phyloP scores from a whole-genome alignment of 2,329 filamentous ascomycete genomes.

The Exophiala spinifera region DNA sequence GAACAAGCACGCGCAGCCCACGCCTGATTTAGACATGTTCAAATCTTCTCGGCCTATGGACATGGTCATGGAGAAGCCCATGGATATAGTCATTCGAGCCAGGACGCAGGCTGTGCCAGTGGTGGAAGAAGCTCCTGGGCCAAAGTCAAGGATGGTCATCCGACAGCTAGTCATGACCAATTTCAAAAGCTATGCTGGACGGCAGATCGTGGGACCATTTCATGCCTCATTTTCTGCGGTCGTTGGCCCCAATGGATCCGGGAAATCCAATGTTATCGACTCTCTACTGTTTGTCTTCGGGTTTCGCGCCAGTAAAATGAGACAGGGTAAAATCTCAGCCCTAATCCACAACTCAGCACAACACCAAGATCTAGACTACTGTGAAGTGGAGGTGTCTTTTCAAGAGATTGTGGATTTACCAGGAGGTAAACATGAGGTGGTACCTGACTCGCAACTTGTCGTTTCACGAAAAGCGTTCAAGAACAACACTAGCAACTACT shows the following conservation, averaged over 20 bases:
- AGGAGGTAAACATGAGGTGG: conserved; percentile 68
- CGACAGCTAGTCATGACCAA: conserved; percentile 89
- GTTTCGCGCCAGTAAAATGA: conserved; percentile 98
- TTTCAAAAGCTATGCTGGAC: conserved; percentile 97
- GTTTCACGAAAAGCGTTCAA: conserved; percentile 93
- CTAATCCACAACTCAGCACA: conserved; percentile 95
- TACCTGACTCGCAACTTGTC: conserved; percentile 79
- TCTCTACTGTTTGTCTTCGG: conserved; percentile 98
- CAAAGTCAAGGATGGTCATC: conserved; percentile 86
- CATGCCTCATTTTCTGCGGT: conserved; percentile 97
- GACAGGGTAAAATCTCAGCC: conserved; percentile 96
- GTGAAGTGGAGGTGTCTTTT: conserved; percentile 96
- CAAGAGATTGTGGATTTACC: conserved; percentile 89
- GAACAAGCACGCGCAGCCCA: conserved; percentile 57
- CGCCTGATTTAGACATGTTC: conserved; percentile 48
- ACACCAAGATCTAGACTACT: conserved; percentile 79
- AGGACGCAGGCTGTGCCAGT: conserved; percentile 59
- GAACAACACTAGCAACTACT: conserved; percentile 98
- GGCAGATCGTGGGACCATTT: conserved; percentile 93
- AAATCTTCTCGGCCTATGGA: conserved; percentile 74
- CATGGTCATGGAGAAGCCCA: conserved; percentile 77
- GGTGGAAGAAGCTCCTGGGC: conserved; percentile 69
- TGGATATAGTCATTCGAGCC: conserved; percentile 90
- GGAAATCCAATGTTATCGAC: conserved; percentile 98
- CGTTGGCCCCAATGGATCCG: conserved; percentile 94